Base-by-base conservation (phyloP, 495 filamentous ascomycete species). In the Sordaria brevicollis region DNA sequence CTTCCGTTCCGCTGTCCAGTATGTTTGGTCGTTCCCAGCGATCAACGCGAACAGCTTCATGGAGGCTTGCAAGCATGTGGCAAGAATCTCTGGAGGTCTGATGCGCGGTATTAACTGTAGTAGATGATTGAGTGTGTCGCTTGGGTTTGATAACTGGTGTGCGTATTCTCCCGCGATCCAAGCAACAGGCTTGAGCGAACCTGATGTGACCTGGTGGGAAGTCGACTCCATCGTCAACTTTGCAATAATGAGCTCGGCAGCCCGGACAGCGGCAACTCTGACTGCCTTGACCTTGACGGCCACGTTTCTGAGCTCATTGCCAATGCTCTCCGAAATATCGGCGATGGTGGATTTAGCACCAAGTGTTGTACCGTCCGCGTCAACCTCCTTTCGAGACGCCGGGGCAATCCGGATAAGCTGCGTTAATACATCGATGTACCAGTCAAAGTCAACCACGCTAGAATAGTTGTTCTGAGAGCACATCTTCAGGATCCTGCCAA, bases 111-210 rank as follows among this genome's bases (percentile, higher is more conserved):
- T 86, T 2, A 90, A 83, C 19, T 95, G 89, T 17, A 96, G 82
- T 43, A 98, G 81, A n/a, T 89, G 85, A 5, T 86, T 86, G 25
- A 98, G 81, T 6, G 89, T 88, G 67, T 84, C 86, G 29, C 88
- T 83, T 25, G 93, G 87, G 6, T 85, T 85, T 2, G 81, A 76
- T n/a, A 97, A 82, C 74, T 88, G 83, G 66, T 85, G 81, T 25
- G 91, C 87, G 80, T 90, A 98, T 81, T 99, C 95, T 66, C 95
- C 95, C 33, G 89, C 87, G 10, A 97, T 85, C 92, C 93, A 98
- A 31, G 89, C 88, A 15, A 91, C 82, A 5, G 90, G 88, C 35
- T 85, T 88, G 10, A 99, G 83, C 5, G 91, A 87, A 21, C 89
- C 89, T 65, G 86, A 82, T 11, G 75, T 74, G 2, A 83, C 68